phyloP scores from a whole-genome alignment of 805 yeast genomes.

The Saturnispora besseyi region DNA sequence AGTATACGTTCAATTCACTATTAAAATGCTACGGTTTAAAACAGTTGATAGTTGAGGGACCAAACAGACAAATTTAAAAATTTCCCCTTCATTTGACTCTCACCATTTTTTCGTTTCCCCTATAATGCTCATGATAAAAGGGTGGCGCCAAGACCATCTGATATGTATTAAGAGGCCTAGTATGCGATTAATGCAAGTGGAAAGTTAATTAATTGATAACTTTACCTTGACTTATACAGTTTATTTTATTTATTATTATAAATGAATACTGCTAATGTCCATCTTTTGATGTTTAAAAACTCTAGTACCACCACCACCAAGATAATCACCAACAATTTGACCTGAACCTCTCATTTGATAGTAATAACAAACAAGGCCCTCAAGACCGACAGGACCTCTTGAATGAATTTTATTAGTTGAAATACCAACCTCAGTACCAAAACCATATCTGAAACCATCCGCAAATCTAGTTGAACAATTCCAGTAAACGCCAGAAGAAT shows the following conservation, averaged over 20 bases:
- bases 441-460: constrained; percentile 97
- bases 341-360: constrained; percentile 90
- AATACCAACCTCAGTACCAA: constrained; percentile 98
- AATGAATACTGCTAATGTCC: constrained; percentile 27
- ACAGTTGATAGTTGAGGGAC: too few species aligned
- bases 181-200: too few species aligned
- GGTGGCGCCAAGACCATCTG: too few species aligned
- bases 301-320: constrained; percentile 85
- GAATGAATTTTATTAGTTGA: constrained; percentile 96
- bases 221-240: too few species aligned
- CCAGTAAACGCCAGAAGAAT: constrained; percentile 97
- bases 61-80: too few species aligned
- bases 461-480: constrained; percentile 96
- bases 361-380: constrained; percentile 93
- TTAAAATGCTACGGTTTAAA: not conserved
- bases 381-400: constrained; percentile 97
- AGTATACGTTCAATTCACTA: not conserved
- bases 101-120: too few species aligned
- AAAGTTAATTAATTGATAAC: too few species aligned
- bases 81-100: too few species aligned
- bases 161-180: too few species aligned
- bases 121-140: too few species aligned
- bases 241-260: not conserved
- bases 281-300: constrained; percentile 67
- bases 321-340: constrained; percentile 83